Evolutionary conservation across 805 yeast species (phyloP).

Genomic region (Sugiyamaella smithiae): DNA sequence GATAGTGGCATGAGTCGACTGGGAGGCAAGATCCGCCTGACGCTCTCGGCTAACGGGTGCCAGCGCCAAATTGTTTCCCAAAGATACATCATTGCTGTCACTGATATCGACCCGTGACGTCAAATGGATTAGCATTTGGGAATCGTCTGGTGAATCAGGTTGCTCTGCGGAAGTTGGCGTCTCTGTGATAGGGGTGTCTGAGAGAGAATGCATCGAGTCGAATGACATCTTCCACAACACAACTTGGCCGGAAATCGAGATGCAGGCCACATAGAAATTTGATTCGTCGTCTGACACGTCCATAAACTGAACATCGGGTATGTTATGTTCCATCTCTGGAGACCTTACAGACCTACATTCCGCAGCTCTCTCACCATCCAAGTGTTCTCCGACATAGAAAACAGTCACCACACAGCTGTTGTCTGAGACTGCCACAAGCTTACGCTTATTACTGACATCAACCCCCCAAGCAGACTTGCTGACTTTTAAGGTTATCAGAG

Average conservation of each 20-base stretch:
- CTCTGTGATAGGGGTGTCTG: too few relatives aligned
- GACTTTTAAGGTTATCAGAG: neutral
- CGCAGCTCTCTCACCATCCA: conserved; percentile 8
- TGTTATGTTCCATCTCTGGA: conserved; percentile 50
- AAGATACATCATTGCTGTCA: neutral
- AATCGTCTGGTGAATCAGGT: neutral
- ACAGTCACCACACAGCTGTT: conserved; percentile 47
- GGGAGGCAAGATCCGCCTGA: neutral
- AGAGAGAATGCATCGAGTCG: neutral
- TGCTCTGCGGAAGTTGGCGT: neutral
- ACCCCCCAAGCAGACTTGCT: conserved; percentile 58
- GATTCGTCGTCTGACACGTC: conserved; percentile 12
- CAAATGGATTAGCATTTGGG: neutral
- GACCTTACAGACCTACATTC: conserved; percentile 34
- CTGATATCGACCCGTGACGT: neutral
- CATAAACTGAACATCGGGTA: conserved; percentile 51
- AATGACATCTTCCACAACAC: conserved; percentile 24
- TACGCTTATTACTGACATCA: conserved; percentile 40
- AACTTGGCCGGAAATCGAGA: conserved; percentile 45
- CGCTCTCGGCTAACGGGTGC: neutral
- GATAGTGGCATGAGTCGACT: neutral
- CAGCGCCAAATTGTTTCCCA: neutral
- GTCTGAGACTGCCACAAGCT: conserved; percentile 50
- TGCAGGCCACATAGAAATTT: conserved; percentile 37
- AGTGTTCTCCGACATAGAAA: conserved; percentile 25